Percentiles rank a stretch among this genome's conserved stretches.
phyloP scores from a whole-genome alignment of 2,329 filamentous ascomycete genomes.

The Aquanectria penicillioides region DNA sequence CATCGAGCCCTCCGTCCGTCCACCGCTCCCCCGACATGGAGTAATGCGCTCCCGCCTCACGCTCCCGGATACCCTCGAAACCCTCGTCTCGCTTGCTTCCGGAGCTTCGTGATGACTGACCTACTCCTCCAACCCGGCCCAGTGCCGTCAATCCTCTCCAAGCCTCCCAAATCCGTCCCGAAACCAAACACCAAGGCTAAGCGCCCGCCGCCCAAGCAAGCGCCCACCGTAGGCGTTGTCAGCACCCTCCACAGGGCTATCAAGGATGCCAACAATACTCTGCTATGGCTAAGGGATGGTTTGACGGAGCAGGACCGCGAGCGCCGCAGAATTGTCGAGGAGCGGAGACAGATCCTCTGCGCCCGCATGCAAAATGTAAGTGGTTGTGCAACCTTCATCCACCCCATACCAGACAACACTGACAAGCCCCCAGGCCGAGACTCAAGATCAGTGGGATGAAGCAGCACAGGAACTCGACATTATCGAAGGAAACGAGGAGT shows the following conservation, averaged over 20 bases:
- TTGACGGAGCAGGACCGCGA: conserved; percentile 61
- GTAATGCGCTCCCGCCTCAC: conserved; percentile 24
- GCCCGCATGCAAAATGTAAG: conserved; percentile 73
- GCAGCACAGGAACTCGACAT: conserved; percentile 81
- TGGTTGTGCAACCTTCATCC: conserved; percentile 17
- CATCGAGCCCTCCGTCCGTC: background rate
- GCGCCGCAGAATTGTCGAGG: conserved; percentile 58
- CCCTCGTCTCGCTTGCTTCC: conserved; percentile 26
- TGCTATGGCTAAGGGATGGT: conserved; percentile 64
- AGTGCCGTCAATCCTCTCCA: conserved; percentile 34
- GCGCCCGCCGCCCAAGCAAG: conserved; percentile 24
- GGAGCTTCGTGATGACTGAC: conserved; percentile 39
- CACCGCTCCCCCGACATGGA: conserved; percentile 5
- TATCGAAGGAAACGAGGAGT: conserved; percentile 81
- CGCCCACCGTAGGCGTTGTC: conserved; percentile 32
- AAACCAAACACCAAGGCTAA: conserved; percentile 41
- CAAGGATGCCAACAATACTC: conserved; percentile 52
- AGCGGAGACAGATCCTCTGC: conserved; percentile 70
- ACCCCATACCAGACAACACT: conserved; percentile 2
- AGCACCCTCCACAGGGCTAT: conserved; percentile 46
- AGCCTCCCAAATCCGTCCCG: conserved; percentile 21
- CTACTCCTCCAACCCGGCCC: conserved; percentile 40
- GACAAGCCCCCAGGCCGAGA: conserved; percentile 65
- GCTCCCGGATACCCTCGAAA: conserved; percentile 12
- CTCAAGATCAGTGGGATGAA: conserved; percentile 76